These are phyloP conservation scores for Psilocybe sp. DNA, from an alignment of 768 basidiomycete genomes.

Conservation along the genomic window DNA sequence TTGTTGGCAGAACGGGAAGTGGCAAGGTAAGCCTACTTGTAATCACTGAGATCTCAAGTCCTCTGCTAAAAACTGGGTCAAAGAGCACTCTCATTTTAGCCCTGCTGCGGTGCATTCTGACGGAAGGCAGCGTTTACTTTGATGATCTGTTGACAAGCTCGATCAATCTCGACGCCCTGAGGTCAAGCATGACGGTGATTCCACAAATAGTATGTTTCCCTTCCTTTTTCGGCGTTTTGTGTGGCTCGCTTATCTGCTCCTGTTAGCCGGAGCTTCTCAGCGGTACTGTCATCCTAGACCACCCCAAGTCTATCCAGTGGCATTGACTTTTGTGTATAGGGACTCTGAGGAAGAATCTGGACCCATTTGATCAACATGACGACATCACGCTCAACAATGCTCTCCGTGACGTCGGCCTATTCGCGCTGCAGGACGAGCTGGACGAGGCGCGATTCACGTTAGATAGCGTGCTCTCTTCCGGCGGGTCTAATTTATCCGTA, in stretches of 20 bases:
- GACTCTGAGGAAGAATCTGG: neutral
- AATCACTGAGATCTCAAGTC: neutral
- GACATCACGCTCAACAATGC: slow-evolving; percentile 39
- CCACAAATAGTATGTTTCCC: slow-evolving; percentile 41
- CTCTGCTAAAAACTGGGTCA: no score
- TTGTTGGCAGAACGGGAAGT: slow-evolving; percentile 42
- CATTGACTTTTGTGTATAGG: no score
- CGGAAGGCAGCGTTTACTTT: slow-evolving; percentile 53
- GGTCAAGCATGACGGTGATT: slow-evolving; percentile 61
- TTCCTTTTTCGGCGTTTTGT: slow-evolving; percentile 12
- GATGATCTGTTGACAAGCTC: slow-evolving; percentile 49
- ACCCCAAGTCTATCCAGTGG: no score
- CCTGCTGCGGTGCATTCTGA: slow-evolving; percentile 53
- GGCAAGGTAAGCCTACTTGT: slow-evolving; percentile 31
- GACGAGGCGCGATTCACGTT: slow-evolving; percentile 44
- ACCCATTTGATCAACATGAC: slow-evolving; percentile 55
- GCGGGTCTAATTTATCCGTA: slow-evolving; percentile 68
- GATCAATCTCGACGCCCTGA: slow-evolving; percentile 55
- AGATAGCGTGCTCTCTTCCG: slow-evolving; percentile 39
- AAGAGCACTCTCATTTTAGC: slow-evolving; percentile 51
- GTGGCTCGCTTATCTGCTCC: slow-evolving; percentile 21
- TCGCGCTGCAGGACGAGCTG: slow-evolving; percentile 34
- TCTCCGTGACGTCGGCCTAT: slow-evolving; percentile 34
- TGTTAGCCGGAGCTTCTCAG: slow-evolving; percentile 16
- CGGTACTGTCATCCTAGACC: neutral